Percentiles rank a stretch among this genome's conserved stretches.
phyloP scores from a whole-genome alignment of 441 rosid genomes.

The Erodium moschatum region DNA sequence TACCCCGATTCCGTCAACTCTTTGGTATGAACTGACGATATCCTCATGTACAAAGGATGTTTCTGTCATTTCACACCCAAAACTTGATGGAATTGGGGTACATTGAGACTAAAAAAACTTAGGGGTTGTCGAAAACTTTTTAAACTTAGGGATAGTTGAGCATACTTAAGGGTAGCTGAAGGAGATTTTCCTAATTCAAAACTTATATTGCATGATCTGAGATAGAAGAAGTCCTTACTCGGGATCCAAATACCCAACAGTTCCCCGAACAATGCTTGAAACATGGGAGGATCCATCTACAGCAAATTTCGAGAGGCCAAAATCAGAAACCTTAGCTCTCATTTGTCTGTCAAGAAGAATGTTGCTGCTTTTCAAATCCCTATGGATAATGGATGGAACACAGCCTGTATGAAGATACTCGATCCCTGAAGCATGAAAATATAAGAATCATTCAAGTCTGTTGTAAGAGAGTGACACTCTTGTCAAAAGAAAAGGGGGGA shows the following conservation, averaged over 20 bases:
- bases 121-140: too few species aligned
- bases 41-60: too few species aligned
- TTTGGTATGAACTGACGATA: too few species aligned
- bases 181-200: neutral
- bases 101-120: too few species aligned
- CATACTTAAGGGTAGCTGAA: too few species aligned
- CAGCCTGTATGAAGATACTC: conserved; percentile 97
- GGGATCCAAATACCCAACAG: conserved; percentile 91
- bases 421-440: conserved; percentile 46
- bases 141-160: too few species aligned
- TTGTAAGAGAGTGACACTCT: conserved; percentile 3
- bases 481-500: conserved; percentile 6
- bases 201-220: neutral
- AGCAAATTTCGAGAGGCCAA: conserved; percentile 81
- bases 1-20: too few species aligned
- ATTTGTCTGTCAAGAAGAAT: conserved; percentile 73
- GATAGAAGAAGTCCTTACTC: conserved; percentile 48
- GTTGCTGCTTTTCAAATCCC: conserved; percentile 92
- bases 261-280: conserved; percentile 94
- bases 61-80: too few species aligned
- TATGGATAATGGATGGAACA: conserved; percentile 82
- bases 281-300: conserved; percentile 89
- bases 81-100: too few species aligned
- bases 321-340: conserved; percentile 93
- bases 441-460: conserved; percentile 13